Percentiles rank a stretch among this genome's conserved stretches.
phyloP scores from a whole-genome alignment of 2,329 filamentous ascomycete genomes.

The Decorospora gaudefroyi region DNA sequence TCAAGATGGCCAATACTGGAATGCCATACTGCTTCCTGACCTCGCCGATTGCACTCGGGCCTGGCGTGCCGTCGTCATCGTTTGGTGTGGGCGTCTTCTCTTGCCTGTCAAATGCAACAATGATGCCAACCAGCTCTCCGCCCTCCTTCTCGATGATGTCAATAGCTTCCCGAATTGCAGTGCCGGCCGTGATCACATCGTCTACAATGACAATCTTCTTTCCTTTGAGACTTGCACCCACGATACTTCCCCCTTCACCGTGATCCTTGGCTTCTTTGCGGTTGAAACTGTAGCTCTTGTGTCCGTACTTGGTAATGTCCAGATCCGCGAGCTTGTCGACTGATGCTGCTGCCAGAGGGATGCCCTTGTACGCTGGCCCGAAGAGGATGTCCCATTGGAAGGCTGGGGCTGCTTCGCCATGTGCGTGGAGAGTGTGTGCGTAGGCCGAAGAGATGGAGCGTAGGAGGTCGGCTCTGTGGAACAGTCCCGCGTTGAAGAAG shows the following conservation, averaged over 20 bases:
- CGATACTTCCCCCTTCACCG: constrained; percentile 91
- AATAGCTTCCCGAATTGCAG: constrained; percentile 90
- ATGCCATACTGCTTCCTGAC: constrained; percentile 81
- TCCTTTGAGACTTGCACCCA: constrained; percentile 81
- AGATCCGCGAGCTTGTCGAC: constrained; percentile 74
- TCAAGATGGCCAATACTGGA: constrained; percentile 81
- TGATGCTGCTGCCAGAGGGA: constrained; percentile 81
- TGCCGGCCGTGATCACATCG: constrained; percentile 95
- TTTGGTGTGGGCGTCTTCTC: constrained; percentile 71
- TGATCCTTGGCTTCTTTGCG: constrained; percentile 96
- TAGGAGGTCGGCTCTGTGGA: constrained; percentile 80
- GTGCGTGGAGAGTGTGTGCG: constrained; percentile 63
- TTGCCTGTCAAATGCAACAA: constrained; percentile 85
- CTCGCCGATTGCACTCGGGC: constrained; percentile 82
- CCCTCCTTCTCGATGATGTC: constrained; percentile 85
- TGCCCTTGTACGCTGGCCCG: constrained; percentile 95
- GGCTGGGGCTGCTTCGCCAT: constrained; percentile 49
- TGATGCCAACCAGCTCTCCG: constrained; percentile 80
- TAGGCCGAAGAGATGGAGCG: constrained; percentile 80
- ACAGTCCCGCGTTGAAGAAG: constrained; percentile 95
- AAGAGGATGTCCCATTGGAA: constrained; percentile 83
- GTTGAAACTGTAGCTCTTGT: constrained; percentile 85
- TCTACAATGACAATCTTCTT: constrained; percentile 90
- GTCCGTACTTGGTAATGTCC: constrained; percentile 67
- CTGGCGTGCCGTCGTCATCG: constrained; percentile 68